These are phyloP conservation scores for Euphorbia lathyris DNA, from an alignment of 345 rosid species.

Conservation along the genomic window DNA sequence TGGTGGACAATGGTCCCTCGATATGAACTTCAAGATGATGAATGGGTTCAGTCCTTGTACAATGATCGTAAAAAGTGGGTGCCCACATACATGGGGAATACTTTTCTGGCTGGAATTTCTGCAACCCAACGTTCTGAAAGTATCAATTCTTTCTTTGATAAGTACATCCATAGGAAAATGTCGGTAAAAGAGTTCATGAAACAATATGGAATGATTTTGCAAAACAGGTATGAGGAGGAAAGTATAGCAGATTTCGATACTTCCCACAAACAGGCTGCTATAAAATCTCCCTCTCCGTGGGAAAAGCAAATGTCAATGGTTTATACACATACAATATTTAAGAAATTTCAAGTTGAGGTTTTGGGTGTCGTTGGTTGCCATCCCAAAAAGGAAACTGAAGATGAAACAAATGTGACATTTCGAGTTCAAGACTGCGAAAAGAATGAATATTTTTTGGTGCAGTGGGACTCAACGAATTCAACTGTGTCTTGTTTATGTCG, in stretches of 20 bases:
- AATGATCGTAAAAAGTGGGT: conserved; percentile 31
- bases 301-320: conserved; percentile 25
- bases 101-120: conserved; percentile 25
- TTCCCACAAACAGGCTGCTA: conserved; percentile 25
- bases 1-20: conserved; percentile 30
- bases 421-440: conserved; percentile 30
- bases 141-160: conserved; percentile 27
- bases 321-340: conserved; percentile 30
- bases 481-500: conserved; percentile 26
- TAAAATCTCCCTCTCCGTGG: conserved; percentile 31
- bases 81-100: conserved; percentile 24
- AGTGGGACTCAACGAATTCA: conserved; percentile 21
- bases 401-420: conserved; percentile 19
- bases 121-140: conserved; percentile 27
- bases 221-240: conserved; percentile 26
- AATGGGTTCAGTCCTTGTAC: conserved; percentile 21
- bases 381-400: conserved; percentile 28
- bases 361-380: conserved; percentile 29
- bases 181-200: conserved; percentile 29
- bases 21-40: conserved; percentile 25
- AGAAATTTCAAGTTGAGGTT: conserved; percentile 31
- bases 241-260: conserved; percentile 29
- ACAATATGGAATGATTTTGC: conserved; percentile 25
- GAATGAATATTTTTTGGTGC: conserved; percentile 18
- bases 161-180: conserved; percentile 25